These are phyloP conservation scores for Cladophialophora carrionii DNA, from an alignment of 2,329 filamentous ascomycete species.

Conservation along the genomic window DNA sequence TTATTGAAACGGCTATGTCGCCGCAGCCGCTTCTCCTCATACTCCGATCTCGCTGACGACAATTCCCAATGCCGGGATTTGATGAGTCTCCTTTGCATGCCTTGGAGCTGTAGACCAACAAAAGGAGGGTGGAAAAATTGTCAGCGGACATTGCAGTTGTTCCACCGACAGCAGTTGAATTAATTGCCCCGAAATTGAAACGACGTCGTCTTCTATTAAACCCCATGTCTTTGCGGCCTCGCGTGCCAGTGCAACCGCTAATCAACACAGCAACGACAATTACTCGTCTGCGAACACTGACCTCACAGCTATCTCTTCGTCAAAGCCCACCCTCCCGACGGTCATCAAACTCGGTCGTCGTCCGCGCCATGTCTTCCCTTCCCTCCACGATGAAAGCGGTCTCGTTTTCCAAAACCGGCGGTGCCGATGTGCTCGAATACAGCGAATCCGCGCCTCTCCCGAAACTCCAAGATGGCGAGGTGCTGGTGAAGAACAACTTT, in stretches of 20 bases:
- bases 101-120: background rate
- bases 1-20: slow-evolving; percentile 3
- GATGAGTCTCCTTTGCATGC: background rate
- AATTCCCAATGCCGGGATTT: background rate
- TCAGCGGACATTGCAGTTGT: slow-evolving; percentile 5
- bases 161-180: background rate
- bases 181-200: slow-evolving; percentile 6
- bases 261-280: slow-evolving; percentile 15
- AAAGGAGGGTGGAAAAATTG: background rate
- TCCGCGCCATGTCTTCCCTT: slow-evolving; percentile 34
- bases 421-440: slow-evolving; percentile 71
- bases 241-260: slow-evolving; percentile 11
- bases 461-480: slow-evolving; percentile 65
- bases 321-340: slow-evolving; percentile 1
- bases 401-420: slow-evolving; percentile 71
- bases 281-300: slow-evolving; percentile 15
- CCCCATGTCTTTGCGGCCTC: slow-evolving; percentile 14
- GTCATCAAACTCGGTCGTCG: background rate
- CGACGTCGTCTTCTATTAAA: background rate
- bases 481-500: slow-evolving; percentile 79
- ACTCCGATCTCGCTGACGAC: slow-evolving; percentile 7
- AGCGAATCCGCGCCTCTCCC: slow-evolving; percentile 73
- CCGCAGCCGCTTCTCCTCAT: slow-evolving; percentile 4
- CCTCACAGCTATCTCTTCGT: slow-evolving; percentile 13
- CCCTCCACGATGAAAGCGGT: slow-evolving; percentile 70